A percentile compares a stretch with the other conserved stretches of the same genome.
These are phyloP conservation scores for Ceratobasidium sp. DNA, from an alignment of 1,284 basidiomycete species.

Conservation along the genomic window DNA sequence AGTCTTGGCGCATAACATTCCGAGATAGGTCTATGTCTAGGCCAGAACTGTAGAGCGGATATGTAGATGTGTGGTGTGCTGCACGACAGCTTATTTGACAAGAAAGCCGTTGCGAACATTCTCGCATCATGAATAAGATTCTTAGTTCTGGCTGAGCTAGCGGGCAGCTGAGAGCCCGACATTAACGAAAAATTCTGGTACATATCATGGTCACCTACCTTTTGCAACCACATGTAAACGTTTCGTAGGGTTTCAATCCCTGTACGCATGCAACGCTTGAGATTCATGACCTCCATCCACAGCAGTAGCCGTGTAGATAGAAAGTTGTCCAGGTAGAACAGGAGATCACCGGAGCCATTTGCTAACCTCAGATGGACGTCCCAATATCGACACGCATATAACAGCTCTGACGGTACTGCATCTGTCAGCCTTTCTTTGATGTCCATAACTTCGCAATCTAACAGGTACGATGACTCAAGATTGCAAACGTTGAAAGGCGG, in stretches of 20 bases:
- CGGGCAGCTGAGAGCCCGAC: too few relatives aligned
- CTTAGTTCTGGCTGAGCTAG: too few relatives aligned
- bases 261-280: not conserved
- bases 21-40: not conserved
- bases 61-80: slow-evolving; percentile 5
- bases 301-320: not conserved
- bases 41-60: not conserved
- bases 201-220: too few relatives aligned
- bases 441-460: not conserved
- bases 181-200: not conserved
- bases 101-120: not conserved
- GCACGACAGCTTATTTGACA: not conserved
- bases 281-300: not conserved
- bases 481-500: not conserved
- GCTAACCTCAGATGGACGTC: not conserved
- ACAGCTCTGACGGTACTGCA: not conserved
- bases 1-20: not conserved
- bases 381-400: not conserved
- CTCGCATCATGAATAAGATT: not conserved
- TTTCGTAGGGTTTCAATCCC: not conserved
- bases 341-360: not conserved
- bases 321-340: not conserved
- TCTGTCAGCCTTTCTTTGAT: not conserved
- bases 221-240: not conserved
- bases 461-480: not conserved